A percentile compares a stretch with the other conserved stretches of the same genome.
Conservation (phyloP, 768 basidiomycete species). For the Dentipellis sp. region DNA sequence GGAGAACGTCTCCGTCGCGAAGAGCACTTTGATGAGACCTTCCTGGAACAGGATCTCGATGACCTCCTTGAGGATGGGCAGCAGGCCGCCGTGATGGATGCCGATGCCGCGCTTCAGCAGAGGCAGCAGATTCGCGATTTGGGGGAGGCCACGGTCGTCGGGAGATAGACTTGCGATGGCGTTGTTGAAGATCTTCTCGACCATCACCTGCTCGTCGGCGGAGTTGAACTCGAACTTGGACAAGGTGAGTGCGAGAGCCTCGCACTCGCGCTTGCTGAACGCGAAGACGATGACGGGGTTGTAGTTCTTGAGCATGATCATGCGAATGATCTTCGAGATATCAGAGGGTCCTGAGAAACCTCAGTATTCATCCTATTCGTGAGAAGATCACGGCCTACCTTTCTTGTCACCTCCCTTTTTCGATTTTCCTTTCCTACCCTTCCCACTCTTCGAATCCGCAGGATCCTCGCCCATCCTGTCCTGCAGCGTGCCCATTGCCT, state of each 20-base stretch:
- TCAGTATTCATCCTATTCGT: conserved; percentile 3
- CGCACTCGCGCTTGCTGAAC: conserved; percentile 97
- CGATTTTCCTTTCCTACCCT: conserved; percentile 85
- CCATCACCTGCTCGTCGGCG: conserved; percentile 83
- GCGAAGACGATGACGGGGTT: conserved; percentile 98
- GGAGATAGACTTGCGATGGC: conserved; percentile 84
- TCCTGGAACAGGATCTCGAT: conserved; percentile 99
- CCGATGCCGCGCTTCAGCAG: conserved; percentile 92
- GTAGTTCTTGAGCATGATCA: conserved; percentile 97
- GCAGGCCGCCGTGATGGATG: conserved; percentile 95
- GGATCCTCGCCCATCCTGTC: conserved; percentile 85
- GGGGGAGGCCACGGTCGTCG: conserved; percentile 84
- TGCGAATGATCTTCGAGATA: conserved; percentile 94
- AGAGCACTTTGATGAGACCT: conserved; percentile 94
- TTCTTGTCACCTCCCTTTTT: conserved; percentile 92
- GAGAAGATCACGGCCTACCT: conserved; percentile 35
- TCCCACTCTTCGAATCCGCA: conserved; percentile 75
- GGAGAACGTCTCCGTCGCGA: conserved; percentile 98
- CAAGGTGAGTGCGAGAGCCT: conserved; percentile 81
- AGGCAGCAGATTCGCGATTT: conserved; percentile 88
- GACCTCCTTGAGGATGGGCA: conserved; percentile 96
- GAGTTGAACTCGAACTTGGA: conserved; percentile 96
- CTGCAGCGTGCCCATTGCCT: conserved; percentile 92
- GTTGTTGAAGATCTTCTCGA: conserved; percentile 85
- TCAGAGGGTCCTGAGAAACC: conserved; percentile 65